These are phyloP conservation scores for Lagenaria siceraria DNA, from an alignment of 306 rosid genomes.

Conservation along the genomic window DNA sequence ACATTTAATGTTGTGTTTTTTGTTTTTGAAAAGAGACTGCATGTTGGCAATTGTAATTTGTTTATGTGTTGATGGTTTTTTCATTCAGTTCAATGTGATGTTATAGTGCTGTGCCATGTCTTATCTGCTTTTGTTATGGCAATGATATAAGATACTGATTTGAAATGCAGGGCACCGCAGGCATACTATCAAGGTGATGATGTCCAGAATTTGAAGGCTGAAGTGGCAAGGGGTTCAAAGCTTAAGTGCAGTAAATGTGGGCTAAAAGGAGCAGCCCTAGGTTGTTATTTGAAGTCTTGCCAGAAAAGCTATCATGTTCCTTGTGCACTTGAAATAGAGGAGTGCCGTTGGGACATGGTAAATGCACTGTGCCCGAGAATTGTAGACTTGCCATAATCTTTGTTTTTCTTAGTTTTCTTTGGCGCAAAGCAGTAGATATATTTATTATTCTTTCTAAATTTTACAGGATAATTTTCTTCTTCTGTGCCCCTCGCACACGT, in stretches of 20 bases:
- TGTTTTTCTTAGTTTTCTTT: not conserved
- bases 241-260: constrained; percentile 75
- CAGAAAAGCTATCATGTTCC: constrained; percentile 74
- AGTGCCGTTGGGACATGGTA: constrained; percentile 76
- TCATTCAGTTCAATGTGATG: not conserved
- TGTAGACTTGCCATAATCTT: not conserved
- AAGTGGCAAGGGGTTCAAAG: constrained; percentile 79
- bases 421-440: not conserved
- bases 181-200: constrained; percentile 48
- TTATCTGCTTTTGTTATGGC: not conserved
- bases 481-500: constrained; percentile 73
- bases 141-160: not conserved
- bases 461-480: constrained; percentile 56
- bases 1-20: too few species aligned
- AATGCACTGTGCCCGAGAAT: not conserved
- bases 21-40: not conserved
- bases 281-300: constrained; percentile 76
- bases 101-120: not conserved
- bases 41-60: not conserved
- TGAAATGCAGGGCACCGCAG: constrained; percentile 80
- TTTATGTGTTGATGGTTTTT: not conserved
- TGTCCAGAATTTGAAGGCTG: constrained; percentile 57
- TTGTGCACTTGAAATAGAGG: constrained; percentile 60
- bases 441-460: constrained; percentile 9
- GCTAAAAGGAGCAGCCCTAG: constrained; percentile 86